Evolutionary conservation across 176 grass and related monocot genomes (phyloP), one percentile per base, ranked within the genome.

Genomic region (Bonia amplexicaulis): DNA sequence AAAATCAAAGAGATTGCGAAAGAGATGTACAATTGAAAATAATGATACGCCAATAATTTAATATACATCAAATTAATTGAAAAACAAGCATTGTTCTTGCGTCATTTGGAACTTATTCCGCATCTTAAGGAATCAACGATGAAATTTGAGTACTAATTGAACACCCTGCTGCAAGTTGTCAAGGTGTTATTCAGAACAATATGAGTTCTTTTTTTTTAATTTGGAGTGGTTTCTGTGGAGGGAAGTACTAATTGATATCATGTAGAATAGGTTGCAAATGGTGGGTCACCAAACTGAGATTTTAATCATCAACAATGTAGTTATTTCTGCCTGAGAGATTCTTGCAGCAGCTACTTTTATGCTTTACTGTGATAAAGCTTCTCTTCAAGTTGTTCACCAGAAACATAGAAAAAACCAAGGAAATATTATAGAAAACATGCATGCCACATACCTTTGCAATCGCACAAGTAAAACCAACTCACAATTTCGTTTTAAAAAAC

Each of bases 31-130:
- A 62, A 29, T 22, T 66, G 41, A 33, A 63, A 74, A 73, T 20
- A 83, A 63, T 33, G 2, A 11, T 9, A 29, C 6, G 12, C 68
- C 42, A 73, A 63, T 63, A 83, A 39, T 83, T 20, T 29, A 48
- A 46, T 8, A 63, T n/a, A 27, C 12, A 16, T 11, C 27, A 33
- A 44, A 49, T n/a, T 49, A 58, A 49, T 61, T 83, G 12, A 63
- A 83, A 73, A 61, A 15, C 69, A 37, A 31, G 51, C 15, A 22
- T 35, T 33, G 41, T 17, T 62, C 81, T 63, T 2, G 42, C 2
- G 19, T 37, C 69, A 49, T 83, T 83, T 74, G 54, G 40, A 83
- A 6, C 17, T 61, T 48, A 62, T 62, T 83, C 68, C 12, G 55
- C 40, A 1, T 31, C 55, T 49, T 6, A 71, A 23, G 69, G 40